phyloP scores from a whole-genome alignment of 495 filamentous ascomycete species.

The Lophiostoma macrostomum region DNA sequence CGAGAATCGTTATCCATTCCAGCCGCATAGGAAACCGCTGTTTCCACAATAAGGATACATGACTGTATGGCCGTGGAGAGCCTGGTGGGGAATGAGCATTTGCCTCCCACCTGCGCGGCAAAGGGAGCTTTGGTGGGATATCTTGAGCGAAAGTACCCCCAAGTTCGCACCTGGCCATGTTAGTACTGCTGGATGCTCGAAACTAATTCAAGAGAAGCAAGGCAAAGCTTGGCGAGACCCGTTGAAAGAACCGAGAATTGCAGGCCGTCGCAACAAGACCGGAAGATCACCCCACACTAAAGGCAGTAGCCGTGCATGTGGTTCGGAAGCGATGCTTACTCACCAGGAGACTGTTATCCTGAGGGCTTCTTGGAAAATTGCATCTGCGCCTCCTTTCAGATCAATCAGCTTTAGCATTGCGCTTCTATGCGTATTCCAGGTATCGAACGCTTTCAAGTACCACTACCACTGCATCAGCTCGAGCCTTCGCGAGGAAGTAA shows the following conservation, averaged over 20 bases:
- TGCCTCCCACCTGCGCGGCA: conserved; percentile 1
- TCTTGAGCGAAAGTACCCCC: conserved; percentile 7
- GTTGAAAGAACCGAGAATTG: too few species aligned
- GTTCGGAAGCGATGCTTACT: neutral
- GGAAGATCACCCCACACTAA: too few species aligned
- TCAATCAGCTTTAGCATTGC: conserved; percentile 9
- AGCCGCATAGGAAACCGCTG: conserved; percentile 3
- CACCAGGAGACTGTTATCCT: conserved; percentile 17
- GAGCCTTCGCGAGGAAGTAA: neutral
- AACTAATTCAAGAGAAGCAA: too few species aligned
- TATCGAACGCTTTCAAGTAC: conserved; percentile 1
- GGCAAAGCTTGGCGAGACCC: too few species aligned
- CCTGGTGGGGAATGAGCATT: conserved; percentile 6
- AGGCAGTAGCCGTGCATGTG: too few species aligned
- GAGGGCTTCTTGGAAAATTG: conserved; percentile 1
- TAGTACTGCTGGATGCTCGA: neutral
- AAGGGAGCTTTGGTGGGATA: conserved; percentile 1
- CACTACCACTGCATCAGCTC: conserved; percentile 3
- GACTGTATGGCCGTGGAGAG: neutral
- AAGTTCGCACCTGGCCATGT: conserved; percentile 6
- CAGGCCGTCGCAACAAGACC: too few species aligned
- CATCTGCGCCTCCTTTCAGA: conserved; percentile 6
- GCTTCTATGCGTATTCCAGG: neutral
- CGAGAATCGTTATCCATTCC: conserved; percentile 16
- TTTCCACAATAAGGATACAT: conserved; percentile 12